Evolutionary conservation across 2,329 filamentous ascomycete genomes (phyloP).

Genomic region (Penicillium sp.): DNA sequence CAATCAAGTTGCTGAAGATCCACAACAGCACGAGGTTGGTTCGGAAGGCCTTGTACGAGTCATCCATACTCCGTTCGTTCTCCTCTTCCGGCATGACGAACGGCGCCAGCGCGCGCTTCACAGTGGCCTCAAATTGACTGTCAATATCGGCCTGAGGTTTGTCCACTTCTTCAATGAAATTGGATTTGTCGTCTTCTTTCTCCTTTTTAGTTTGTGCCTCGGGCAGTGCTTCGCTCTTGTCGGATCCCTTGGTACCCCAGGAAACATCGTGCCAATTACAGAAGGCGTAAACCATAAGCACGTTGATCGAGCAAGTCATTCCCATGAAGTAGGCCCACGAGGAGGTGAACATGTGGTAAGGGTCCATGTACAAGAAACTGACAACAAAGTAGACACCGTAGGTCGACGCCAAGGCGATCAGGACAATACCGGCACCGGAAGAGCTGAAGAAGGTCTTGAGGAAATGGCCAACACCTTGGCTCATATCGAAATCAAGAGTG

Average conservation of each 20-base stretch:
- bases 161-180: conserved; percentile 90
- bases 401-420: conserved; percentile 85
- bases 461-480: conserved; percentile 62
- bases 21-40: conserved; percentile 86
- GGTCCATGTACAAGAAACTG: conserved; percentile 96
- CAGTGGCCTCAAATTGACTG: conserved; percentile 90
- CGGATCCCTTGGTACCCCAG: conserved; percentile 97
- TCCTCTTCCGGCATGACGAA: conserved; percentile 72
- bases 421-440: conserved; percentile 77
- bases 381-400: conserved; percentile 95
- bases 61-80: conserved; percentile 83
- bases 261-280: conserved; percentile 99
- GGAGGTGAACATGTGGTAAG: conserved; percentile 99
- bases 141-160: conserved; percentile 97
- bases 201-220: conserved; percentile 70
- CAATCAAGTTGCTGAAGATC: conserved; percentile 87
- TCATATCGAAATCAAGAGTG: conserved; percentile 61
- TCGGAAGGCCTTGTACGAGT: conserved; percentile 98
- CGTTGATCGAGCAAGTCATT: conserved; percentile 97
- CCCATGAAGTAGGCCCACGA: conserved; percentile 88
- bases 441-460: conserved; percentile 78
- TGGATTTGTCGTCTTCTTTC: conserved; percentile 83
- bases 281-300: conserved; percentile 97
- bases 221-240: conserved; percentile 87
- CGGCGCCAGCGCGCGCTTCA: conserved; percentile 84